phyloP scores from a whole-genome alignment of 208 protist species.

The Acanthamoeba rhysodes region DNA sequence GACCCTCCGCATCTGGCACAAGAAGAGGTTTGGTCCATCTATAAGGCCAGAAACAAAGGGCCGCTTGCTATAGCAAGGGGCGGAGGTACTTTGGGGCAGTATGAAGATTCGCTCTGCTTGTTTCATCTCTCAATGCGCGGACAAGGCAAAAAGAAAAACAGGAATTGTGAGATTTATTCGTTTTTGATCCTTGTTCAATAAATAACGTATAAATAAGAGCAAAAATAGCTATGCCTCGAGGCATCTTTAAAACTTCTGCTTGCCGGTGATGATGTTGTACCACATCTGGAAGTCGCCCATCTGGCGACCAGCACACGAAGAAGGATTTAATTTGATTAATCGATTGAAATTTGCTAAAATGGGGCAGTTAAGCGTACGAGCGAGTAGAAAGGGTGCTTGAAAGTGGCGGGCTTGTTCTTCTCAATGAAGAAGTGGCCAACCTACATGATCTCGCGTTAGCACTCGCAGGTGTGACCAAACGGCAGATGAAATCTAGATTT shows the following conservation, averaged over 20 bases:
- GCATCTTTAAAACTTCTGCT: conserved; percentile 76
- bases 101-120: conserved; percentile 37
- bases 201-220: no score
- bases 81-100: background rate
- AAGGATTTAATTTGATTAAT: background rate
- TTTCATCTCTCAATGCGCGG: background rate
- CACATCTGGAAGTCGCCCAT: conserved; percentile 69
- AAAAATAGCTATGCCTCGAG: no score
- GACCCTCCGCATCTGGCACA: background rate
- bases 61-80: background rate
- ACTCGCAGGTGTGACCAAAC: background rate
- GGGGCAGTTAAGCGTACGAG: background rate
- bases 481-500: conserved; percentile 13
- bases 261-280: conserved; percentile 71
- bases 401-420: conserved; percentile 86
- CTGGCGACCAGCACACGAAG: background rate
- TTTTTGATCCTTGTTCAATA: no score
- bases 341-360: background rate
- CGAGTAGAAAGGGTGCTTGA: conserved; percentile 82
- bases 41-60: background rate
- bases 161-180: background rate
- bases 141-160: background rate
- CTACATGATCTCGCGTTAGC: background rate
- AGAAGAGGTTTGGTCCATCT: background rate
- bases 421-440: conserved; percentile 85